Evolutionary conservation across 2,329 filamentous ascomycete genomes (phyloP).

Genomic region (Blastomyces percursus): DNA sequence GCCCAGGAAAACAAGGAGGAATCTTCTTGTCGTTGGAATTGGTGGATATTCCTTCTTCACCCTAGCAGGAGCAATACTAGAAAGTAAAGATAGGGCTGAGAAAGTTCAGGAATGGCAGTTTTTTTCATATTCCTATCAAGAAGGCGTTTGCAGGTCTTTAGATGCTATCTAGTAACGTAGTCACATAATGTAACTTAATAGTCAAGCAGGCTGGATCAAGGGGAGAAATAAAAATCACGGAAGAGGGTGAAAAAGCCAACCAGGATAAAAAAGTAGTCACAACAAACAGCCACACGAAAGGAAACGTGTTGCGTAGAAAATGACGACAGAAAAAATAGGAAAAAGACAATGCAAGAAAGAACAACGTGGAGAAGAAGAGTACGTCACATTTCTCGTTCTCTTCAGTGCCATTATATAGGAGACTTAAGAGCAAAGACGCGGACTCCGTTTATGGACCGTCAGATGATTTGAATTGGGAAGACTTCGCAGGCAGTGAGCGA

Average conservation of each 20-base stretch:
- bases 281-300: not conserved
- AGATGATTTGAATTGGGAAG: not conserved
- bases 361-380: not conserved
- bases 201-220: too few relatives aligned
- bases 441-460: not conserved
- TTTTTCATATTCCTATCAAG: not conserved
- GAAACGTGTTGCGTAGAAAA: not conserved
- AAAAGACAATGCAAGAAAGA: too few relatives aligned
- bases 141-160: not conserved
- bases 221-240: too few relatives aligned
- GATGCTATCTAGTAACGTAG: too few relatives aligned
- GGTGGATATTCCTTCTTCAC: not conserved
- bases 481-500: too few relatives aligned
- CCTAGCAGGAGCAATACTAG: not conserved
- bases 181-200: too few relatives aligned
- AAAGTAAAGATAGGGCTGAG: not conserved
- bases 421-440: not conserved
- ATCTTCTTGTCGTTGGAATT: conserved; percentile 9
- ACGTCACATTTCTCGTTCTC: not conserved
- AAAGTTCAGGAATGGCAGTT: not conserved
- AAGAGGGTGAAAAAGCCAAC: too few relatives aligned
- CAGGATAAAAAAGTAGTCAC: not conserved
- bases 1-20: conserved; percentile 7
- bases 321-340: not conserved
- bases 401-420: not conserved